Conservation (phyloP, 2,329 filamentous ascomycete genomes). For the Huntiella savannae region DNA sequence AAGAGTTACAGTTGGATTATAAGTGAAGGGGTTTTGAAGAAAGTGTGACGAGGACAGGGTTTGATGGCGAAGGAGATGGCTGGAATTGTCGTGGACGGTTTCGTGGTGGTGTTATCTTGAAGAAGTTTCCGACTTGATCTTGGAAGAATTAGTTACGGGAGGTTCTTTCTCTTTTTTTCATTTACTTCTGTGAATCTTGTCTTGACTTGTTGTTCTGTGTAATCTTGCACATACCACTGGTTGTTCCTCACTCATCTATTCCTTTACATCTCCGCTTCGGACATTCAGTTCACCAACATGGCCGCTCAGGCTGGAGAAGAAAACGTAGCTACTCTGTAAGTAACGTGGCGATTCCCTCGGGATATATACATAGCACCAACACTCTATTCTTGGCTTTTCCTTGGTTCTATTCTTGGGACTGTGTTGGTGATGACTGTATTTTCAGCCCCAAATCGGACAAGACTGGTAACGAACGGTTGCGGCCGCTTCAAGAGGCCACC, state of each 20-base stretch:
- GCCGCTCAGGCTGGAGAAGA: slow-evolving; percentile 29
- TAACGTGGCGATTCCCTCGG: neutral
- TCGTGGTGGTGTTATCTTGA: neutral
- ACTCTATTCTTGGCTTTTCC: neutral
- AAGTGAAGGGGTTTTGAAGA: neutral
- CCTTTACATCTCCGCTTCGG: neutral
- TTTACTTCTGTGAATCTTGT: neutral
- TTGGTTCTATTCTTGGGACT: neutral
- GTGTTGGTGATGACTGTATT: neutral
- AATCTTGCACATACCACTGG: no score
- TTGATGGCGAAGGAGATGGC: neutral
- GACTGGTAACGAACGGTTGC: neutral
- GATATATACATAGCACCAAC: neutral
- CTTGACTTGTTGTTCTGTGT: neutral
- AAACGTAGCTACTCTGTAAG: slow-evolving; percentile 32
- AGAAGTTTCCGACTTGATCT: neutral
- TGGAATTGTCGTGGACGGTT: neutral
- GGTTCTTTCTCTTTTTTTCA: neutral
- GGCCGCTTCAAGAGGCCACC: slow-evolving; percentile 1
- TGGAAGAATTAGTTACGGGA: neutral
- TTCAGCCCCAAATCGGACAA: neutral
- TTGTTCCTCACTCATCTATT: neutral
- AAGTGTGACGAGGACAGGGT: neutral
- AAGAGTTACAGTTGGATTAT: neutral
- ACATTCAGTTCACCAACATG: slow-evolving; percentile 19